Evolutionary conservation across 2,329 filamentous ascomycete genomes (phyloP), one percentile per base, ranked within the genome.

Genomic region (Aspergillus piperis): DNA sequence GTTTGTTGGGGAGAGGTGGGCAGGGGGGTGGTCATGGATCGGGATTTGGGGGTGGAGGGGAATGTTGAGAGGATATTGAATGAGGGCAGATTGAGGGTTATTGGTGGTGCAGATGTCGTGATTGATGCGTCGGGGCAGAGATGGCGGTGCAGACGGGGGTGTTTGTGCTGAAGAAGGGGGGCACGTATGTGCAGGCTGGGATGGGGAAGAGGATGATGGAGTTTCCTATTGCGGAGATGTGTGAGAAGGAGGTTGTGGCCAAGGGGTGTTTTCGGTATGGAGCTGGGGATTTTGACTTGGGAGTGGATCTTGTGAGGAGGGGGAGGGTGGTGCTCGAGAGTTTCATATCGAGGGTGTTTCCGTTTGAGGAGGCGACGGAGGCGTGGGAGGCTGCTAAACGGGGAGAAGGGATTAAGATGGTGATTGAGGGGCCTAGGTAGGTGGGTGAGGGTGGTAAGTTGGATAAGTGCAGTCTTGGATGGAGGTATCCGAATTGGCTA

Each of bases 121-220:
- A 76, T 78, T 15, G 67, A 77, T 62, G 77, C 78, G 2, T 74
- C 77, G 5, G 79, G 8, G 77, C 77, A 0, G 71, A 74, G 30
- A 72, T 71, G 10, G 76, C 80, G 42, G 74, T 78, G 23, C 77
- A 79, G 51, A 76, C 76, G 2, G 78, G 78, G 59, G 60, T 81
- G 6, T 73, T 78, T 64, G 68, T 65, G 8, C 61, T 70, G 11
- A 61, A 64, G 21, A 59, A 59, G 6, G 70, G 68, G 5, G 70
- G 68, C 5, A 60, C 59, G 11, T 71, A 62, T 61, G 67, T 72
- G 5, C 70, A 75, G 59, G 69, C 65, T 52, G 71, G 78, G 3
- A 68, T 80, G 54, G 68, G 66, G 3, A 72, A 75, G 61, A 70
- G 74, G n/a, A 73, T 75, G 71, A 60, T 64, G 65, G 74, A 49